Percentiles rank a stretch among this genome's conserved stretches.
phyloP scores from a whole-genome alignment of 805 yeast genomes.

The Yueomyces sp. region DNA sequence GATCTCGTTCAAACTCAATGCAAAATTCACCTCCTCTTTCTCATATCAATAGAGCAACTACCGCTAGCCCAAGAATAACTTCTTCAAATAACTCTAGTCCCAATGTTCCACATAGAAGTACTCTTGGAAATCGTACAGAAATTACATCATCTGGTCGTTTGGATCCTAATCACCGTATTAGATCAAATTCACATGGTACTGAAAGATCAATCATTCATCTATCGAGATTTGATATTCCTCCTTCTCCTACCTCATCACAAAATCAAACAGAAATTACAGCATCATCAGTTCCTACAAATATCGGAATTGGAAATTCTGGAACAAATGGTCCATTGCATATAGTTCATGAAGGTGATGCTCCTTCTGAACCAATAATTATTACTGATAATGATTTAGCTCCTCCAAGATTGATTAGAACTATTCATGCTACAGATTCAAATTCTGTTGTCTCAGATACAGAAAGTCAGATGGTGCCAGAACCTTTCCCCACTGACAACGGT shows the following conservation, averaged over 20 bases:
- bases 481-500: neutral
- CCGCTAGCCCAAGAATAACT: neutral
- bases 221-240: neutral
- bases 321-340: neutral
- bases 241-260: neutral
- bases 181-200: neutral
- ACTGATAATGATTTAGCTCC: neutral
- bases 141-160: neutral
- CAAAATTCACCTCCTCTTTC: neutral
- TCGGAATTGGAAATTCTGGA: neutral
- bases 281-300: neutral
- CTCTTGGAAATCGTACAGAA: neutral
- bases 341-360: neutral
- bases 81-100: neutral
- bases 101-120: too few species aligned
- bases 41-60: neutral
- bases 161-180: too few species aligned
- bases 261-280: neutral
- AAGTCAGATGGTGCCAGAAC: neutral
- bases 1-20: neutral
- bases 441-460: neutral
- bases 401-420: neutral
- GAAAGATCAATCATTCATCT: neutral
- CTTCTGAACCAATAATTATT: neutral
- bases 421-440: neutral